phyloP scores from a whole-genome alignment of 257 asterid species.

The Lavandula angustifolia region DNA sequence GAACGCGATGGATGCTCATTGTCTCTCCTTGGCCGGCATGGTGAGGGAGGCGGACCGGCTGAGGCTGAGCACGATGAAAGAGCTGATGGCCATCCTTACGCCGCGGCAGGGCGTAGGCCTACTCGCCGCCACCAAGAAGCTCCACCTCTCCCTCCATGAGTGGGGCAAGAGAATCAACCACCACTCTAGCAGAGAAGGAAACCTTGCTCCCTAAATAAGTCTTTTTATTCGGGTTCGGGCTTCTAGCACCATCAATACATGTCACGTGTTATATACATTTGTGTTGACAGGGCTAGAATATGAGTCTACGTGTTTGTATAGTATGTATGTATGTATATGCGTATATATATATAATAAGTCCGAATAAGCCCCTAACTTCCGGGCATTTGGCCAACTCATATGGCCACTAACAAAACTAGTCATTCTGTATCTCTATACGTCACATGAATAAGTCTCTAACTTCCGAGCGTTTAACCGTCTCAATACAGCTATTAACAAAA shows the following conservation, averaged over 20 bases:
- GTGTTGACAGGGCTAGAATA: too few species aligned
- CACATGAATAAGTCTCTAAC: too few species aligned
- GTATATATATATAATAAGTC: too few species aligned
- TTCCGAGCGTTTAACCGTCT: too few species aligned
- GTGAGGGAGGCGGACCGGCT: slow-evolving; percentile 41
- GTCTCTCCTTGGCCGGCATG: slow-evolving; percentile 22
- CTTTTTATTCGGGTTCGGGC: background rate
- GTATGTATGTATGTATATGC: too few species aligned
- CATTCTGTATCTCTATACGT: too few species aligned
- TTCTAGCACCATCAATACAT: background rate
- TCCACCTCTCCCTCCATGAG: slow-evolving; percentile 49
- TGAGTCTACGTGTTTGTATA: too few species aligned
- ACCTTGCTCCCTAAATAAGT: background rate
- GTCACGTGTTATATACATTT: too few species aligned
- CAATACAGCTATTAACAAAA: too few species aligned
- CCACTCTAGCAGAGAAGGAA: background rate
- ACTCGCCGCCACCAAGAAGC: slow-evolving; percentile 45
- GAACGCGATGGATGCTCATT: slow-evolving; percentile 33
- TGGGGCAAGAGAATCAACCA: slow-evolving; percentile 40
- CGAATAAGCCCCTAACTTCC: too few species aligned
- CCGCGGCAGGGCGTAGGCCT: slow-evolving; percentile 43
- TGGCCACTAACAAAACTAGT: too few species aligned
- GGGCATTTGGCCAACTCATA: too few species aligned
- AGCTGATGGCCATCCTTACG: slow-evolving; percentile 39
- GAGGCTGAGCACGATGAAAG: slow-evolving; percentile 42